Evolutionary conservation across 2,329 filamentous ascomycete species (phyloP), one percentile per base, ranked within the genome.

Genomic region (Penicillium brasilianum): DNA sequence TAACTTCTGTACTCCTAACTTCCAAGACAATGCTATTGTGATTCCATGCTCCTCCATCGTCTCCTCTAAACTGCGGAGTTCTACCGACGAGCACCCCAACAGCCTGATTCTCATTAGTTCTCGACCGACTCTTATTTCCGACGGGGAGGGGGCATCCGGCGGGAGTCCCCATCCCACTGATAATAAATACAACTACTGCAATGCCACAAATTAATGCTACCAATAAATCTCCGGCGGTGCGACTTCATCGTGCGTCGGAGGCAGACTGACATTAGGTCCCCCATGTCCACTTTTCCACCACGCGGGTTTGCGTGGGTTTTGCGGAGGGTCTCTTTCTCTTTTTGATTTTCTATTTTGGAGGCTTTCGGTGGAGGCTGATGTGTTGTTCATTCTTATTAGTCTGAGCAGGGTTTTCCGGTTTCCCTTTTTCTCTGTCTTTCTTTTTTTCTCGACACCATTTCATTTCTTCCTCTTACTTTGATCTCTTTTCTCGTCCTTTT

Each of bases 401-500:
- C 22, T 30, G 37, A 43, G 32, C 22, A 39, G 16, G 50, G n/a
- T 44, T 32, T 50, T 32, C 10, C n/a, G 20, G 13, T 32, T 46
- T 56, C 50, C 53, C 32, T 34, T 53, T 30, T 63, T 50, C 50
- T 46, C 53, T 3, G 25, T 28, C 25, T 28, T 28, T 50, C 59
- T 41, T 46, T 43, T 48, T 44, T 52, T 13, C 8, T 34, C 2
- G 5, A 6, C 32, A 9, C 57, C n/a, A 3, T 43, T 41, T 30
- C 34, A 3, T 28, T 43, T 44, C 13, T 36, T 50, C 56, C 58
- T 56, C 55, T 30, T 43, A 54, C 44, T 58, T 41, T 49, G 18
- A 48, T 18, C 44, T 16, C 6, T 30, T 14, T 11, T 28, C 50
- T 16, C 18, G 34, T n/a, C 14, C 7, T 10, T 34, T 16, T 28